Percentiles rank a stretch among this genome's conserved stretches.
phyloP scores from a whole-genome alignment of 352 stramenopile species.

The Halophytophthora batemanensis region DNA sequence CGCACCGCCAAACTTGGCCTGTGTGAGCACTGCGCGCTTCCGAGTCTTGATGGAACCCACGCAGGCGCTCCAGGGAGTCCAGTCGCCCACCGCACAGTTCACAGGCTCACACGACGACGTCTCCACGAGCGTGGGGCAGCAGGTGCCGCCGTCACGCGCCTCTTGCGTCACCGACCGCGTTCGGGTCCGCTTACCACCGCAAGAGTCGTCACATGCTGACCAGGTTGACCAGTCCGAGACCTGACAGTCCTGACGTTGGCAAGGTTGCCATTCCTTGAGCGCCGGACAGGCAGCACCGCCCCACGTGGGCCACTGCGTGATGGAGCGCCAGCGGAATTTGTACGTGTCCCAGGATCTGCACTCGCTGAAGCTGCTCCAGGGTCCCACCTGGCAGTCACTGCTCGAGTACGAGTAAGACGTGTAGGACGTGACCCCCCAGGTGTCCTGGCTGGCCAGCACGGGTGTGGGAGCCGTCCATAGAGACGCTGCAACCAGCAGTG shows the following conservation, averaged over 20 bases:
- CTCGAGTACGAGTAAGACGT: no score
- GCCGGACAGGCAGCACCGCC: conserved; percentile 35
- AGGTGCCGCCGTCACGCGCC: conserved; percentile 20
- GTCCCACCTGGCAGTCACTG: conserved; percentile 32
- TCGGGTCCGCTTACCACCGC: conserved; percentile 31
- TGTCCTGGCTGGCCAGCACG: conserved; percentile 11
- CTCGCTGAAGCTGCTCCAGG: conserved; percentile 33
- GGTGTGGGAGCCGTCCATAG: background rate
- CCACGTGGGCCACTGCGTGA: conserved; percentile 25
- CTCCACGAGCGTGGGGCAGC: conserved; percentile 30
- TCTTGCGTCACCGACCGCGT: conserved; percentile 24
- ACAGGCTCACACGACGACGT: conserved; percentile 35
- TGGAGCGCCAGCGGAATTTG: conserved; percentile 37
- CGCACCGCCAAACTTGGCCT: conserved; percentile 33
- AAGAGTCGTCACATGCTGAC: conserved; percentile 25
- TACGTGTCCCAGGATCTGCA: conserved; percentile 28
- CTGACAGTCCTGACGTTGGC: conserved; percentile 40
- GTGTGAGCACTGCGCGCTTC: conserved; percentile 27
- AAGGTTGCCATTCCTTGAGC: conserved; percentile 40
- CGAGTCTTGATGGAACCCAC: conserved; percentile 32
- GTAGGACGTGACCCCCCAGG: background rate
- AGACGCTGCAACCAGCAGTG: conserved; percentile 8
- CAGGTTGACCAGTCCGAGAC: conserved; percentile 31
- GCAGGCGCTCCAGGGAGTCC: conserved; percentile 39
- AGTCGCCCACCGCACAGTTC: conserved; percentile 41